These are phyloP conservation scores for Suillus fuscotomentosus DNA, from an alignment of 768 basidiomycete species.

Conservation along the genomic window DNA sequence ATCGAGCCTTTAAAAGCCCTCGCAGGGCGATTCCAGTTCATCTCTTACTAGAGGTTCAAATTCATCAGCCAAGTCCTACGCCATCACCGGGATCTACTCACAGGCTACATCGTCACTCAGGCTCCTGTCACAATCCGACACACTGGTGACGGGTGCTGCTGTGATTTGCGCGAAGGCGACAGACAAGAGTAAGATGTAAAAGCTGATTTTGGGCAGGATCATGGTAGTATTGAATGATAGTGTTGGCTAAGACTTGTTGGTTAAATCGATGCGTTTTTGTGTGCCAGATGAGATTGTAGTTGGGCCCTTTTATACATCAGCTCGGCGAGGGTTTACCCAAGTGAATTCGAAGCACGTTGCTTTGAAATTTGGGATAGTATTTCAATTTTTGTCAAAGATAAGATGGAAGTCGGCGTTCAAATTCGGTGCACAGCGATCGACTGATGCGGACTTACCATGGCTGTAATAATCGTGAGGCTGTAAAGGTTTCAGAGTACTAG, in stretches of 20 bases:
- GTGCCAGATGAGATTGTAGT: neutral
- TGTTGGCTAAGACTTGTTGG: neutral
- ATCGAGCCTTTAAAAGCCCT: neutral
- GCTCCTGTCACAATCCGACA: accelerated
- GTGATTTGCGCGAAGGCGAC: neutral
- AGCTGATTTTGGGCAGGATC: neutral
- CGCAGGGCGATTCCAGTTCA: too few species aligned
- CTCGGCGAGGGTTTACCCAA: neutral
- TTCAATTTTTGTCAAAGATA: too few species aligned
- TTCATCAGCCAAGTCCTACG: neutral
- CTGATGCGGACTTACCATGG: too few species aligned
- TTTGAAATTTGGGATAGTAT: too few species aligned
- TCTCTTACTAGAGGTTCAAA: neutral
- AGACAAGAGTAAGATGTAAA: neutral
- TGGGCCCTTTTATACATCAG: neutral
- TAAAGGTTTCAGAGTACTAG: too few species aligned
- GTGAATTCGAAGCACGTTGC: too few species aligned
- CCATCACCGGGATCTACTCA: neutral
- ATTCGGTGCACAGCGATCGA: too few species aligned
- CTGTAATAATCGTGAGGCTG: too few species aligned
- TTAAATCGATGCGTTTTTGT: neutral
- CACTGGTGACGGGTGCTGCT: neutral
- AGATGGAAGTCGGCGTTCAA: too few species aligned
- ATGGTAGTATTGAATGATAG: neutral
- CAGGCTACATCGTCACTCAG: neutral